phyloP scores from a whole-genome alignment of 2,329 filamentous ascomycete species.

The Sarocladiaceae sp. region DNA sequence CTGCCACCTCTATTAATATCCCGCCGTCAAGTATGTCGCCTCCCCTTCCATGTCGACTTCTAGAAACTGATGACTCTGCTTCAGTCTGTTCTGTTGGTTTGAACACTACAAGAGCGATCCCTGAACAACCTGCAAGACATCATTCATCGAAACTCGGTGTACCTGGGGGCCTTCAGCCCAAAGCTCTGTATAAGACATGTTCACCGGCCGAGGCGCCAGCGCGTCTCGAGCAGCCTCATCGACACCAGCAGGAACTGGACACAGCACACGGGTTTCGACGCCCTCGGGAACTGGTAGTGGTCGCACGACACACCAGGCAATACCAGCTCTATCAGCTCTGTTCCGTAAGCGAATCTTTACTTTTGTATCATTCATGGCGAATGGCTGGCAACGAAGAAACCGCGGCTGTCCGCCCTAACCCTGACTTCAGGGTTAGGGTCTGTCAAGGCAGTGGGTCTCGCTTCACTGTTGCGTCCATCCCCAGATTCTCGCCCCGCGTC shows the following conservation, averaged over 20 bases:
- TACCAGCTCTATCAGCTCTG: not conserved
- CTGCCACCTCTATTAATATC: constrained; percentile 3
- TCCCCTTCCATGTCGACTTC: not conserved
- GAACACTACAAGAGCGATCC: not conserved
- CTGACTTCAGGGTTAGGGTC: not conserved
- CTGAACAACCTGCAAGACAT: not conserved
- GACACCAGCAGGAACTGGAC: not conserved
- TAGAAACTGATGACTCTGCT: not conserved
- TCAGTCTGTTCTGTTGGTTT: not conserved
- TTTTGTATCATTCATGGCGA: no score
- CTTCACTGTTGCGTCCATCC: not conserved
- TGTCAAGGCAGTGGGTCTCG: not conserved
- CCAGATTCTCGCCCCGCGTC: not conserved
- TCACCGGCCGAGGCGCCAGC: not conserved
- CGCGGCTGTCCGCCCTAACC: not conserved
- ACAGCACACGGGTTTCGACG: not conserved
- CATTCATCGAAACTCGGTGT: not conserved
- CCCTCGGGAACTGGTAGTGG: not conserved
- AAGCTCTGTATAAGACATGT: not conserved
- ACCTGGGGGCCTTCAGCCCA: not conserved
- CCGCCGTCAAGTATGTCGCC: not conserved
- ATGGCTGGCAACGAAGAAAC: not conserved
- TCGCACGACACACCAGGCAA: not conserved
- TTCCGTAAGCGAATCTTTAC: not conserved
- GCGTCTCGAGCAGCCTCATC: not conserved